Percentiles rank a stretch among this genome's conserved stretches.
Conservation (phyloP, 139 green algal species). For the Chlorella sp. region DNA sequence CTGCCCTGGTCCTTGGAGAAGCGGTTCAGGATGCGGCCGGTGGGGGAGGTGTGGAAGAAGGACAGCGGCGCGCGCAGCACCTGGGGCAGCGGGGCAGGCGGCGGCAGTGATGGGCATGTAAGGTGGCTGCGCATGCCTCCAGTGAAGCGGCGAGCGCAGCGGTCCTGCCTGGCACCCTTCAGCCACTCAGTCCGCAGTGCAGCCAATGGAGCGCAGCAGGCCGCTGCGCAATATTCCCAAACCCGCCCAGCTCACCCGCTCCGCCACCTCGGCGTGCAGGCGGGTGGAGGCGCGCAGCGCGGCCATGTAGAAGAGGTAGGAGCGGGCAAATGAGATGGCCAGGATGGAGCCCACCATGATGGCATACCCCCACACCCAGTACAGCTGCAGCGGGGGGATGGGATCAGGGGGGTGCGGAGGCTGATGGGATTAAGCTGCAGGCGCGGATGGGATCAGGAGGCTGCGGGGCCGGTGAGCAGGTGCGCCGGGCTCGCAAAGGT, state of each 20-base stretch:
- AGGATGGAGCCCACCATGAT: constrained; percentile 63
- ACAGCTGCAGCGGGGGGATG: background rate
- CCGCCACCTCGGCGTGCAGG: constrained; percentile 71
- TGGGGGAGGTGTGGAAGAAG: constrained; percentile 97
- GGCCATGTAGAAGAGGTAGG: constrained; percentile 70
- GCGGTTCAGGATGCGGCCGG: constrained; percentile 92
- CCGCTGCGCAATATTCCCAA: too few relatives aligned
- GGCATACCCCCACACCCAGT: constrained; percentile 67
- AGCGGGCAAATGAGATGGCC: constrained; percentile 54
- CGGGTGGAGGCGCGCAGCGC: constrained; percentile 56
- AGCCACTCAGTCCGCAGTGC: too few relatives aligned
- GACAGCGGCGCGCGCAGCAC: constrained; percentile 86
- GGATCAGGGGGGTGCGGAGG: background rate
- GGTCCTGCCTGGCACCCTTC: too few relatives aligned
- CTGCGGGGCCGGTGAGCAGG: too few relatives aligned
- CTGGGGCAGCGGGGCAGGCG: background rate
- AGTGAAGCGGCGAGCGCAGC: too few relatives aligned
- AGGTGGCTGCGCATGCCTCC: too few relatives aligned
- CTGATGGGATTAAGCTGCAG: background rate
- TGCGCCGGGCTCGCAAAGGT: too few relatives aligned
- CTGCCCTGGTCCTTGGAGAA: constrained; percentile 78
- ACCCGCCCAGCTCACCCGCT: constrained; percentile 27
- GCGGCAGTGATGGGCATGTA: too few relatives aligned
- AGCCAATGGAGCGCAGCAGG: too few relatives aligned
- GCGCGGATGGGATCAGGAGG: too few relatives aligned